Conservation (phyloP, 1,284 basidiomycete genomes). For the Melampsora abietis-canadensis region DNA sequence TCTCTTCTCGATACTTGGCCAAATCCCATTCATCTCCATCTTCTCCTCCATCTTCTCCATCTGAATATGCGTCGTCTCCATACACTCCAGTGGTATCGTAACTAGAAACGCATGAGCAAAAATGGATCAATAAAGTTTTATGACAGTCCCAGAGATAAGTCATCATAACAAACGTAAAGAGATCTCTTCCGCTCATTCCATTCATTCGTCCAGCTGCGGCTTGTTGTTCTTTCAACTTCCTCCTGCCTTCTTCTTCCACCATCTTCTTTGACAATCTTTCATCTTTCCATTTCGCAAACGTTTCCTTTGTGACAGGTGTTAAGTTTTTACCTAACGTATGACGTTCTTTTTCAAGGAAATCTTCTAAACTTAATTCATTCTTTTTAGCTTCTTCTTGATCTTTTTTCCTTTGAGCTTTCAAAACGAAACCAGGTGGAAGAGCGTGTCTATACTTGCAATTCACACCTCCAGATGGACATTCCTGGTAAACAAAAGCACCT, state of each 20-base stretch:
- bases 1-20: conserved; percentile 62
- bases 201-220: conserved; percentile 82
- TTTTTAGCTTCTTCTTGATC: conserved; percentile 72
- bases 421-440: conserved; percentile 82
- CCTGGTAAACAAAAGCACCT: conserved; percentile 12
- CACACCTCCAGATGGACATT: conserved; percentile 71
- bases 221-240: conserved; percentile 80
- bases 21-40: conserved; percentile 71
- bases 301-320: conserved; percentile 91
- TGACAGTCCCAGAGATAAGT: conserved; percentile 20
- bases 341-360: conserved; percentile 86
- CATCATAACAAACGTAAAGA: conserved; percentile 61
- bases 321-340: conserved; percentile 89
- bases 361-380: conserved; percentile 79
- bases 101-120: conserved; percentile 74
- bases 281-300: conserved; percentile 91
- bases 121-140: conserved; percentile 8
- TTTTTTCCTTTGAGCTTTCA: conserved; percentile 51
- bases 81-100: conserved; percentile 68
- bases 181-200: conserved; percentile 92
- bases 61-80: conserved; percentile 52
- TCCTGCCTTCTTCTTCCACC: conserved; percentile 73
- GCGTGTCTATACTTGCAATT: conserved; percentile 93
- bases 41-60: conserved; percentile 58
- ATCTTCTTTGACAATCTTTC: conserved; percentile 82